phyloP scores from a whole-genome alignment of 805 yeast genomes.

The Yarrowia divulgata region DNA sequence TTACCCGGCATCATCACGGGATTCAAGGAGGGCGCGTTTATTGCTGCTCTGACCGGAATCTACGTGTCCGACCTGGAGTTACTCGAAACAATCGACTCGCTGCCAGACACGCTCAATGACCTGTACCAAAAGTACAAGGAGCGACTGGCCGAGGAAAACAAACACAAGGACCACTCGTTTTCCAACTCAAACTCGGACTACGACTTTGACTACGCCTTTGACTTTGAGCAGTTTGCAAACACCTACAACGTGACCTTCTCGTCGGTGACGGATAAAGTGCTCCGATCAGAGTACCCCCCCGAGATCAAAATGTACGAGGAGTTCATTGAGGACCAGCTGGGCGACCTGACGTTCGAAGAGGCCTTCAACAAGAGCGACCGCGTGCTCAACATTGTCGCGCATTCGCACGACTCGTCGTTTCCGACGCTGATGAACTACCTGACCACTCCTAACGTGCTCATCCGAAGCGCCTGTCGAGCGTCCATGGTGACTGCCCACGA shows the following conservation, averaged over 20 bases:
- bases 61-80: conserved; percentile 68
- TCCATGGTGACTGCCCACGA: conserved; percentile 68
- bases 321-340: conserved; percentile 76
- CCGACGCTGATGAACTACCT: conserved; percentile 84
- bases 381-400: conserved; percentile 78
- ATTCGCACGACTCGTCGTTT: conserved; percentile 46
- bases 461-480: conserved; percentile 89
- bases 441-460: conserved; percentile 90
- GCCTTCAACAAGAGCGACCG: conserved; percentile 82
- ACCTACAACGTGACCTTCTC: conserved; percentile 46
- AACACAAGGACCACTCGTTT: conserved; percentile 46
- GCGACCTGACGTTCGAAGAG: conserved; percentile 90
- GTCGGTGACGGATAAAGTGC: conserved; percentile 74
- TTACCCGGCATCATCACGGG: conserved; percentile 90
- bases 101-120: conserved; percentile 42
- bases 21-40: conserved; percentile 91
- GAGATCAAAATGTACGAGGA: conserved; percentile 81
- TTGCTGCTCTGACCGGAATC: conserved; percentile 84
- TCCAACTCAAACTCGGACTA: conserved; percentile 51
- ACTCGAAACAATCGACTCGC: conserved; percentile 51
- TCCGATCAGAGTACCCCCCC: conserved; percentile 82
- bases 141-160: conserved; percentile 26
- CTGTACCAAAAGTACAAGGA: conserved; percentile 23
- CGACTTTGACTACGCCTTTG: conserved; percentile 37
- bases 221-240: conserved; percentile 38